Evolutionary conservation across 495 filamentous ascomycete genomes (phyloP).

Genomic region (Lichenothelia convexa): DNA sequence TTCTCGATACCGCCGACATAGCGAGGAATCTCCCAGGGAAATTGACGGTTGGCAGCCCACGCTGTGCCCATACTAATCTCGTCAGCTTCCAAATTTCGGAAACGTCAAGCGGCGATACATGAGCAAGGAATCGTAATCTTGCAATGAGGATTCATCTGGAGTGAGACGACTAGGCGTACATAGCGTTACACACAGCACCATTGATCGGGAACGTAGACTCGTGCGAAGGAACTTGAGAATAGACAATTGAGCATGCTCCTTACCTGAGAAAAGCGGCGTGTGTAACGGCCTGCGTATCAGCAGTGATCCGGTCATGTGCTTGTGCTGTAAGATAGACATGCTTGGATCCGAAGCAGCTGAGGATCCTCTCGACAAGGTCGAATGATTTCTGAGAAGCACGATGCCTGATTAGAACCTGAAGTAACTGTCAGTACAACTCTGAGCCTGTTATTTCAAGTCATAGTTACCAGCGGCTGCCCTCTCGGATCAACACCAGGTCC

Average conservation of each 20-base stretch:
- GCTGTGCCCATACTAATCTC: constrained; percentile 96
- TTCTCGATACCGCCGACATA: constrained; percentile 97
- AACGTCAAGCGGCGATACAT: no score
- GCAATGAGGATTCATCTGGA: neutral
- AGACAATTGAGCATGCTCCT: no score
- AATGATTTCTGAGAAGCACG: constrained; percentile 64
- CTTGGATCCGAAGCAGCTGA: constrained; percentile 65
- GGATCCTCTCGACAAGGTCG: constrained; percentile 55
- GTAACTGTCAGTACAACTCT: neutral
- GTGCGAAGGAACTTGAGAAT: neutral
- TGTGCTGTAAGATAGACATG: constrained; percentile 70
- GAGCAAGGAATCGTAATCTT: neutral
- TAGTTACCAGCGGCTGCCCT: constrained; percentile 64
- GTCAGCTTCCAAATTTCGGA: no score
- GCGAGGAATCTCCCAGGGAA: constrained; percentile 84
- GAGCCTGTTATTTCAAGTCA: neutral
- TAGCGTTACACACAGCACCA: no score
- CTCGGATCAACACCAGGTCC: constrained; percentile 75
- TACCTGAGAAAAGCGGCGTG: constrained; percentile 77
- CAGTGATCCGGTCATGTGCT: constrained; percentile 89
- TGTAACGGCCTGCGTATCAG: constrained; percentile 93
- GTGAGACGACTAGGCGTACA: no score
- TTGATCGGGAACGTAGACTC: neutral
- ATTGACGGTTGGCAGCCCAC: constrained; percentile 82
- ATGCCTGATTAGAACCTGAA: constrained; percentile 71